Base-by-base conservation (phyloP, 345 rosid species). In the Eucalyptus caleyi region DNA sequence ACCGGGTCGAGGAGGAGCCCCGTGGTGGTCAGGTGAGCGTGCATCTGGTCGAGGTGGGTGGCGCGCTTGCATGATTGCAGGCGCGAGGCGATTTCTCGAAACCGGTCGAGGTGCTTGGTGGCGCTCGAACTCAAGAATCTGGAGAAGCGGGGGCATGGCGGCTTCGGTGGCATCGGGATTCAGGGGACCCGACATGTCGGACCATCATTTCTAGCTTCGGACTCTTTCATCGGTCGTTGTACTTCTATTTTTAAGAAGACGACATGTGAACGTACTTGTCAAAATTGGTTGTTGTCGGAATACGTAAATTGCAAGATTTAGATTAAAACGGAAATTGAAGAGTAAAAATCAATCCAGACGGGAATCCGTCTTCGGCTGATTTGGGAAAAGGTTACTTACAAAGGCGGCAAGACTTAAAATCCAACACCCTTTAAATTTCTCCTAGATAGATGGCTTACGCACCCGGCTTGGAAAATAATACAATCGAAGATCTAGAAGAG, bases 41-140 rank as follows among this genome's bases (percentile, higher is more conserved):
- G 92, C 18, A 92, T 88, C 87, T 86, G 91, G n/a, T 56, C 65
- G 80, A 89, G 90, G 44, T 89, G 92, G 69, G 65, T 27, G 5
- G 18, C 50, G 77, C 49, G 49, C 47, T 4, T 53, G 92, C 92
- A 92, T 86, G 51, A 69, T 45, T 62, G 88, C 34, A 92, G 37
- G n/a, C 85, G 53, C 15, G 67, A 82, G 54, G 80, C 24, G 56
- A 88, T 86, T 88, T 88, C 90, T 88, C 59, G 90, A 56, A 88
- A 45, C 32, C n/a, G 89, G 69, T 40, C 83, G 83, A 21, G 47
- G 47, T 23, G 30, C 47, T 77, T 21, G 9, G 1, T 6, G 47
- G 47, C 0, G 47, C 23, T 77, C 47, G 45, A 40, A 77, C 6
- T 77, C 83, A 3, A 23, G 47, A 23, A 40, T 21, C 83, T 21